phyloP scores from a whole-genome alignment of 345 rosid species.

The Theobroma cacao region DNA sequence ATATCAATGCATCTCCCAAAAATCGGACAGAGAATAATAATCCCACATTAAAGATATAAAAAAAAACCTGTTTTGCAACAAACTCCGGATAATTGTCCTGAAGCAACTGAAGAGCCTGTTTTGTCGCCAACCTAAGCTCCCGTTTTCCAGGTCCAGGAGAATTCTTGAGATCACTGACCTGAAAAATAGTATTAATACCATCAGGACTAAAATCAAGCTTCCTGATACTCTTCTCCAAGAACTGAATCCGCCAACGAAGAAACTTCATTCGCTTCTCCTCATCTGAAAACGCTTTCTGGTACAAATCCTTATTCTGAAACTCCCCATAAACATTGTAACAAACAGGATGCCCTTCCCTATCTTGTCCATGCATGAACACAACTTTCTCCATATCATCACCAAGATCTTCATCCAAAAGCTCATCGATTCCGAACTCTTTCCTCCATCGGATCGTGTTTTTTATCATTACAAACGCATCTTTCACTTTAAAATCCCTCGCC shows the following conservation, averaged over 20 bases:
- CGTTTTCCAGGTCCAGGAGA: slow-evolving; percentile 78
- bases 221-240: slow-evolving; percentile 84
- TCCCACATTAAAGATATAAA: neutral
- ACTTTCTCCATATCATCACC: slow-evolving; percentile 84
- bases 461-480: slow-evolving; percentile 74
- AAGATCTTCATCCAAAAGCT: slow-evolving; percentile 60
- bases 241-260: slow-evolving; percentile 83
- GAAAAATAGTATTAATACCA: slow-evolving; percentile 72
- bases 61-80: slow-evolving; percentile 80
- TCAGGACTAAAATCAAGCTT: slow-evolving; percentile 83
- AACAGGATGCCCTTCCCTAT: slow-evolving; percentile 79
- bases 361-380: slow-evolving; percentile 85
- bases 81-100: slow-evolving; percentile 98
- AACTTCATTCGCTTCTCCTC: slow-evolving; percentile 71
- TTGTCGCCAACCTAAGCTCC: slow-evolving; percentile 81
- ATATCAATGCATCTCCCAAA: neutral
- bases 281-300: slow-evolving; percentile 65
- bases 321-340: slow-evolving; percentile 91
- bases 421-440: slow-evolving; percentile 60
- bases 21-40: neutral
- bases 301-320: slow-evolving; percentile 84
- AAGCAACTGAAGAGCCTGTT: slow-evolving; percentile 73
- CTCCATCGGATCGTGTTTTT: slow-evolving; percentile 78
- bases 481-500: slow-evolving; percentile 78
- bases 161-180: slow-evolving; percentile 84